phyloP scores from a whole-genome alignment of 129 eudicot species.

The Pittosporum tobira region DNA sequence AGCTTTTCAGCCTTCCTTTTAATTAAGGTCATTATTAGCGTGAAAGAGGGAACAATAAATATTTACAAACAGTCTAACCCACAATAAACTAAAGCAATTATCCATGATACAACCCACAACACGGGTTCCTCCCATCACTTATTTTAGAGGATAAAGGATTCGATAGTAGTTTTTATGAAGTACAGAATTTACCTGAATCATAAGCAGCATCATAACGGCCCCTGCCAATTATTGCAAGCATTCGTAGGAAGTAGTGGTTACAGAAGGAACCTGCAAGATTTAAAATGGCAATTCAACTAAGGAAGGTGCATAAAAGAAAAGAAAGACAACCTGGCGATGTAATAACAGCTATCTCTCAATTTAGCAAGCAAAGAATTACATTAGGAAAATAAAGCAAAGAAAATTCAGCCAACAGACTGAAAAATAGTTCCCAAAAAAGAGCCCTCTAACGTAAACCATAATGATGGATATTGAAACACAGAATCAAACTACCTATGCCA shows the following conservation, averaged over 20 bases:
- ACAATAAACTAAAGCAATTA: neutral
- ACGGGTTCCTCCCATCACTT: neutral
- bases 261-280: conserved; percentile 62
- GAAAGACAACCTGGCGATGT: neutral
- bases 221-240: conserved; percentile 73
- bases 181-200: conserved; percentile 52
- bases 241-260: conserved; percentile 76
- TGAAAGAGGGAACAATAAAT: too few relatives aligned
- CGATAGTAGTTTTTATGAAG: neutral
- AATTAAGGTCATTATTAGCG: too few relatives aligned
- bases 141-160: neutral
- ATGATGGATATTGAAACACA: neutral
- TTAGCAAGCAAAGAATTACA: neutral
- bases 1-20: too few relatives aligned
- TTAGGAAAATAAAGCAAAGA: neutral
- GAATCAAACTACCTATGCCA: conserved; percentile 76
- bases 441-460: neutral
- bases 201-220: conserved; percentile 68
- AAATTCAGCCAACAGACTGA: neutral
- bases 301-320: neutral
- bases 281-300: neutral
- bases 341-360: neutral
- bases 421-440: neutral
- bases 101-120: neutral
- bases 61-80: too few relatives aligned